Conservation (phyloP, 768 basidiomycete genomes). For the Hygrophoropsis aurantiaca region DNA sequence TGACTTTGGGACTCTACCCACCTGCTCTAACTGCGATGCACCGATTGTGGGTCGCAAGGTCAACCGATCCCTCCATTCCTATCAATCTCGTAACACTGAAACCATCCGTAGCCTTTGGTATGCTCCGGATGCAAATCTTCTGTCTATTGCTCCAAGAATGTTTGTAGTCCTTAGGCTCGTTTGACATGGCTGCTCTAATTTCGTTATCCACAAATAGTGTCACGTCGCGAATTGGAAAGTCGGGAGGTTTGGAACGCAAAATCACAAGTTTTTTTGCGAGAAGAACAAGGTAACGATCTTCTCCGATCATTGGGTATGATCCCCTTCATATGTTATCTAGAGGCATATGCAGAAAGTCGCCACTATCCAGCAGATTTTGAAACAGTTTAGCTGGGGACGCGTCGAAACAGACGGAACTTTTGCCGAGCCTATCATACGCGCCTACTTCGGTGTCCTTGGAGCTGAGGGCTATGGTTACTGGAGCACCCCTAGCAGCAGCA, state of each 20-base stretch:
- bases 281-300: conserved; percentile 29
- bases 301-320: no score
- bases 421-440: conserved; percentile 31
- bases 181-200: background rate
- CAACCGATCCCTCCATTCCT: background rate
- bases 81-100: conserved; percentile 1
- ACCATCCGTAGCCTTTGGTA: conserved; percentile 18
- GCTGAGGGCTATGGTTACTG: conserved; percentile 41
- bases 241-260: conserved; percentile 24
- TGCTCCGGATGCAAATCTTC: conserved; percentile 29
- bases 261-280: conserved; percentile 33
- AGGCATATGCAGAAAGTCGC: conserved; percentile 37
- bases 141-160: conserved; percentile 31
- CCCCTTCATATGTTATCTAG: conserved; percentile 12
- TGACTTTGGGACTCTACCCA: conserved; percentile 22
- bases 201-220: conserved; percentile 23
- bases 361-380: conserved; percentile 30
- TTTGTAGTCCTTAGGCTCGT: conserved; percentile 1
- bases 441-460: conserved; percentile 38
- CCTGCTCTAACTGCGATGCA: conserved; percentile 21
- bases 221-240: conserved; percentile 36
- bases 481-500: conserved; percentile 36
- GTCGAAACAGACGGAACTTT: conserved; percentile 43
- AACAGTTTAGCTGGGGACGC: conserved; percentile 43
- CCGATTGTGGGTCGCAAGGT: conserved; percentile 21